These are phyloP conservation scores for Metschnikowia cubensis DNA, from an alignment of 805 yeast species.

Conservation along the genomic window DNA sequence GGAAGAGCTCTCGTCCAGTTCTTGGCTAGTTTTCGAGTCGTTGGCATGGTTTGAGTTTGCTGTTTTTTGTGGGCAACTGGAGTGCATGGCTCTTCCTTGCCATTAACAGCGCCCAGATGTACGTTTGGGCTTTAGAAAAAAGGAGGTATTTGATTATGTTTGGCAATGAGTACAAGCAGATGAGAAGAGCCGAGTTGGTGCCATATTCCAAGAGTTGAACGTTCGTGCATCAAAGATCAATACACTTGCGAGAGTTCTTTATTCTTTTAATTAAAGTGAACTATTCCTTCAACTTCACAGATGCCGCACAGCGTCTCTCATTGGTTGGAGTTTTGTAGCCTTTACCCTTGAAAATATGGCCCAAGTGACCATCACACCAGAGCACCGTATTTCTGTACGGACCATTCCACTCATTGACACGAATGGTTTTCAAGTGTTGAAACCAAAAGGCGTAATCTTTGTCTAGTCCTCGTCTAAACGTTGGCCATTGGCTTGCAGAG, in stretches of 20 bases:
- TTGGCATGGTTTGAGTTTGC: conserved; percentile 71
- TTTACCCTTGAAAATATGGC: conserved; percentile 93
- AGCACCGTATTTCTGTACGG: conserved; percentile 86
- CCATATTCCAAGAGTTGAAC: conserved; percentile 45
- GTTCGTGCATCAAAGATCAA: background rate
- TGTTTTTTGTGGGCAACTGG: conserved; percentile 70
- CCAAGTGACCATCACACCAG: conserved; percentile 91
- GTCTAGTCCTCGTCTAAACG: too few relatives aligned
- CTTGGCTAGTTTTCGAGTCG: conserved; percentile 81
- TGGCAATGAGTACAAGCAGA: conserved; percentile 74
- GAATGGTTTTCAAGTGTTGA: too few relatives aligned
- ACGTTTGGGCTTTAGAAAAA: conserved; percentile 90
- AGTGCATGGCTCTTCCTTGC: conserved; percentile 65
- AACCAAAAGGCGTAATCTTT: too few relatives aligned
- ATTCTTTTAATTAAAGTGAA: background rate
- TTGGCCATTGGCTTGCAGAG: too few relatives aligned
- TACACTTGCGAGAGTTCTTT: background rate
- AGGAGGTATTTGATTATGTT: conserved; percentile 58
- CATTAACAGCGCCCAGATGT: conserved; percentile 81
- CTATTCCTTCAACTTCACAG: conserved; percentile 51
- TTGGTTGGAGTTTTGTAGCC: conserved; percentile 87
- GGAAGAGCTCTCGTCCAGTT: too few relatives aligned
- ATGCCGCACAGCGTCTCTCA: conserved; percentile 90
- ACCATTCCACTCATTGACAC: too few relatives aligned
- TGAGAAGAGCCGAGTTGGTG: conserved; percentile 66